phyloP scores from a whole-genome alignment of 2,329 filamentous ascomycete species.

The Colletotrichum cuscutae region DNA sequence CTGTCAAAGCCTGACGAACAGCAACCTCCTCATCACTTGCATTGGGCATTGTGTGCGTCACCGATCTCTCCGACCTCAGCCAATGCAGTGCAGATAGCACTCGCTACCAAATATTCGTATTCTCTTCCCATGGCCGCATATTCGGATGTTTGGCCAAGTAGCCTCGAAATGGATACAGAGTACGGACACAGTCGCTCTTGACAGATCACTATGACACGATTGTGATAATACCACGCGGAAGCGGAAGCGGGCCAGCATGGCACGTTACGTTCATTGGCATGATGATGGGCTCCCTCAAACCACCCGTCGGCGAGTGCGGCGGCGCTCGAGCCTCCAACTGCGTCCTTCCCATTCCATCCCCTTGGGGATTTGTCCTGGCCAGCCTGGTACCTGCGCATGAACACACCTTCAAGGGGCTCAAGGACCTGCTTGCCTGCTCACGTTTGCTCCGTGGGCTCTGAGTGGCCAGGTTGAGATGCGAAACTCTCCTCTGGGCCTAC shows the following conservation, averaged over 20 bases:
- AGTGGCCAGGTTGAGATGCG: constrained; percentile 16
- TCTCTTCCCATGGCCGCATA: background rate
- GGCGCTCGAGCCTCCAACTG: constrained; percentile 19
- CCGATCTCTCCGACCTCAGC: background rate
- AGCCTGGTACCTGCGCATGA: constrained; percentile 20
- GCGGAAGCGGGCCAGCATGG: background rate
- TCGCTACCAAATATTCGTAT: constrained; percentile 4
- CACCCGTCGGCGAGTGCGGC: constrained; percentile 16
- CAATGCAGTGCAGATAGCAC: background rate
- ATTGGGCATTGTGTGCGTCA: constrained; percentile 21
- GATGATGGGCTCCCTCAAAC: constrained; percentile 27
- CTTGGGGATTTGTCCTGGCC: background rate
- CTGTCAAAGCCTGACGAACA: constrained; percentile 28
- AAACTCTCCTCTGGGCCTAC: constrained; percentile 17
- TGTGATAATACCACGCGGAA: background rate
- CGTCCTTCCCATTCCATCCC: constrained; percentile 8
- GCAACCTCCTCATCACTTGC: constrained; percentile 11
- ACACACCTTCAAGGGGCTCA: constrained; percentile 12
- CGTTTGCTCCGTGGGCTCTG: constrained; percentile 1
- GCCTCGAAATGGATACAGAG: background rate
- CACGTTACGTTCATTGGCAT: background rate
- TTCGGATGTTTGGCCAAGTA: background rate
- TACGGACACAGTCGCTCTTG: background rate
- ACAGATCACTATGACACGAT: constrained; percentile 12
- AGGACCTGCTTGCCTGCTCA: constrained; percentile 22